Conservation (phyloP, 129 eudicot species). For the Helichrysum umbraculigerum region DNA sequence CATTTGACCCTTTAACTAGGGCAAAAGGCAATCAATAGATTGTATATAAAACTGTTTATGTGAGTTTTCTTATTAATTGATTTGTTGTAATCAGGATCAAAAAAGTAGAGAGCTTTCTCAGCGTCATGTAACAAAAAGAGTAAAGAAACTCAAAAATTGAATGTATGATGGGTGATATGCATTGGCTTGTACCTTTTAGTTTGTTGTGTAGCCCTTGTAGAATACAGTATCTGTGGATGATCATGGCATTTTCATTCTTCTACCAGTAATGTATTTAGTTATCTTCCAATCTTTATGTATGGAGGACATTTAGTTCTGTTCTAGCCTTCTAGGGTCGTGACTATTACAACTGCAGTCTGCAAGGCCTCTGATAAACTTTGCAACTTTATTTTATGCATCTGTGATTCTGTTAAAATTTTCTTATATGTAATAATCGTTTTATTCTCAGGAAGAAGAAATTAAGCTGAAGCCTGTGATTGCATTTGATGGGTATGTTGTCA, state of each 20-base stretch:
- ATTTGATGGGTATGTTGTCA: no score
- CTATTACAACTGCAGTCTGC: neutral
- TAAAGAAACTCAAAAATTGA: constrained; percentile 31
- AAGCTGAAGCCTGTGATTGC: no score
- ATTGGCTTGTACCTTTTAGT: no score
- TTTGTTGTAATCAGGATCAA: no score
- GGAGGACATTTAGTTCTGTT: neutral
- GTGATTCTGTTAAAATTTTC: neutral
- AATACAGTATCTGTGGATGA: neutral
- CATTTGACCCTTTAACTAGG: no score
- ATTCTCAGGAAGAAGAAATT: no score
- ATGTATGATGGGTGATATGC: constrained; percentile 21
- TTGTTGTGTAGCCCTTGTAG: no score
- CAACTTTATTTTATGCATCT: neutral
- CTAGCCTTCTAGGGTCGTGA: neutral
- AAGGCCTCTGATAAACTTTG: neutral
- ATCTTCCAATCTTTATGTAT: neutral
- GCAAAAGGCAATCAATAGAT: no score
- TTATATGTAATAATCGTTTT: neutral
- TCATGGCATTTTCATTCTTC: neutral
- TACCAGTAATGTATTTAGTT: neutral
- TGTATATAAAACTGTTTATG: no score
- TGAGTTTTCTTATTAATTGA: no score
- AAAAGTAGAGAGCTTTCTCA: no score
- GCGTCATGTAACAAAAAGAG: no score